Evolutionary conservation across 768 basidiomycete species (phyloP).

Genomic region (Tephrocybe sp.): DNA sequence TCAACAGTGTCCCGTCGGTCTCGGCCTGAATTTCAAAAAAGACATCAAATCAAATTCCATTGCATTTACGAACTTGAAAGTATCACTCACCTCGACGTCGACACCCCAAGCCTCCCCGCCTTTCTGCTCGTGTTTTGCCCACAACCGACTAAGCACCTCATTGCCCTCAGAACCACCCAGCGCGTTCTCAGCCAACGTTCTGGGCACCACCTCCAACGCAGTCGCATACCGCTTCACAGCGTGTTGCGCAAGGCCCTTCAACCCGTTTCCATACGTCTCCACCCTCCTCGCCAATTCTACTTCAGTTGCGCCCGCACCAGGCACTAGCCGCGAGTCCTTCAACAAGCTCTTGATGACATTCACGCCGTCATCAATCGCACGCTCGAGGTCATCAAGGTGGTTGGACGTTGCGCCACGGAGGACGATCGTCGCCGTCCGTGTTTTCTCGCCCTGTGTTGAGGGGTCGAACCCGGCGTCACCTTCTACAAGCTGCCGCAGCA

Average conservation of each 20-base stretch:
- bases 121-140: constrained; percentile 85
- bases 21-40: constrained; percentile 53
- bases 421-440: constrained; percentile 91
- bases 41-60: background rate
- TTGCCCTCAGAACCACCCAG: constrained; percentile 89
- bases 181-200: constrained; percentile 94
- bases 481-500: constrained; percentile 77
- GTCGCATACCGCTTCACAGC: constrained; percentile 87
- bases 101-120: constrained; percentile 81
- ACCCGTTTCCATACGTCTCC: constrained; percentile 81
- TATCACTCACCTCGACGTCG: constrained; percentile 73
- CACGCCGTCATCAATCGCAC: constrained; percentile 95
- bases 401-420: constrained; percentile 94
- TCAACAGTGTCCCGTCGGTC: constrained; percentile 70
- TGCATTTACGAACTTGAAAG: background rate
- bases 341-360: constrained; percentile 92
- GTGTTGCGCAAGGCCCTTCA: constrained; percentile 92
- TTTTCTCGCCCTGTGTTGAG: constrained; percentile 58
- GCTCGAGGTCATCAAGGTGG: constrained; percentile 92
- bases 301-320: constrained; percentile 94
- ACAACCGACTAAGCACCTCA: constrained; percentile 85
- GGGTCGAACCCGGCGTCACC: constrained; percentile 69
- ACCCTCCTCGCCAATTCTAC: constrained; percentile 87
- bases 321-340: constrained; percentile 86
- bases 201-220: constrained; percentile 90